Evolutionary conservation across 2,329 filamentous ascomycete species (phyloP), one percentile per base, ranked within the genome.

Genomic region (Colletotrichum tofieldiae): DNA sequence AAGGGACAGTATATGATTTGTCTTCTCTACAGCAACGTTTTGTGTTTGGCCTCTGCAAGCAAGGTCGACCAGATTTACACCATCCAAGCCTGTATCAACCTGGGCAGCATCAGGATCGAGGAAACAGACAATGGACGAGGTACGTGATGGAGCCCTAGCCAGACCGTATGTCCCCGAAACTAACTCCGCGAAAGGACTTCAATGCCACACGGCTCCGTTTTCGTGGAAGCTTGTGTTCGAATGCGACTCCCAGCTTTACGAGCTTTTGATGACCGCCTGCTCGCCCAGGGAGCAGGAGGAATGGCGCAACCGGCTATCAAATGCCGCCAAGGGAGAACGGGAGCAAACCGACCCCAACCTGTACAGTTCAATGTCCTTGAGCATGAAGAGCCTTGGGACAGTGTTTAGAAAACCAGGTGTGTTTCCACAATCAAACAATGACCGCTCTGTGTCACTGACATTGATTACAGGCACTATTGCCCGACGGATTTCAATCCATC

Each of bases 211-310:
- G 3, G 93, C 94, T 0, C 91, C 93, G 0, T 94, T 94, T 80
- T 96, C 95, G 1, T 98, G 95, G 96, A 99, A 98, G 80, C 78
- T 98, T 14, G 87, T 94, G 3, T 98, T 98, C 77, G 92, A 96
- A 79, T 90, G 90, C 75, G 88, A 93, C 68, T 89, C 93, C 75
- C 91, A 93, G 72, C 85, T 96, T 65, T 96, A 94, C 79, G 96
- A 98, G 81, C 83, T 98, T 20, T 91, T 98, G 51, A 87, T 98
- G 83, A 97, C 93, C 75, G 96, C 95, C 45, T 98, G 95, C 77
- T 96, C 93, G 1, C 86, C 90, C 0, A 90, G 88, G 51, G 96
- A 99, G 79, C 94, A 96, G 77, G 84, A 89, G 56, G 90, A 92
- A 77, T 99, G 96, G 96, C 91, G 92, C 74, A 86, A 84, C 20